Evolutionary conservation across 192 early-diverging fungal species (phyloP).

Genomic region (Backusella luteola): DNA sequence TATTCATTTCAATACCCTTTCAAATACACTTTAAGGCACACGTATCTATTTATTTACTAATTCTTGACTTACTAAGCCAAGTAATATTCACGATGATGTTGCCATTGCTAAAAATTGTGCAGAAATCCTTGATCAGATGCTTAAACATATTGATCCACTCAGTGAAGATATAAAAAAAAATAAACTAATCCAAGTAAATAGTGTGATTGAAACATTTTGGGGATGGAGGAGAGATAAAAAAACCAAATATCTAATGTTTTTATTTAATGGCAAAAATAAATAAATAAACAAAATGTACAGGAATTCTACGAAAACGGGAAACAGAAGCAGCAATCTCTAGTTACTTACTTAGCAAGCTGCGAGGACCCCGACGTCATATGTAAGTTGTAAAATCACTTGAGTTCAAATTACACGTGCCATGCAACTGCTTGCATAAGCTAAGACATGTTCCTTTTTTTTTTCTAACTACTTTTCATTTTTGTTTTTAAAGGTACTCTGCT

Average conservation of each 20-base stretch:
- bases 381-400: slow-evolving; percentile 17
- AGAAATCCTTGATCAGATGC: slow-evolving; percentile 48
- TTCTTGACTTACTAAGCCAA: background rate
- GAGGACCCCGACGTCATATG: slow-evolving; percentile 40
- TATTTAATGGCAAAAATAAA: slow-evolving; percentile 3
- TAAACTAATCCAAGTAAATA: slow-evolving; percentile 47
- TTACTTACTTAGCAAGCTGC: slow-evolving; percentile 32
- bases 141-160: slow-evolving; percentile 53
- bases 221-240: background rate
- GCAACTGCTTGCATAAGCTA: background rate
- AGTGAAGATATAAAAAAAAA: slow-evolving; percentile 54
- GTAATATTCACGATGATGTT: slow-evolving; percentile 44
- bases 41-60: background rate
- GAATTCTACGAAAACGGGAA: slow-evolving; percentile 56
- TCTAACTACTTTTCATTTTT: background rate
- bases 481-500: slow-evolving; percentile 43
- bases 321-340: slow-evolving; percentile 39
- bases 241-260: background rate
- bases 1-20: background rate
- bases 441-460: slow-evolving; percentile 3
- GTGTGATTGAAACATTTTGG: background rate
- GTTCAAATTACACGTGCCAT: background rate
- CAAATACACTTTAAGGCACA: background rate
- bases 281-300: slow-evolving; percentile 22
- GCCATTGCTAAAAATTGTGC: slow-evolving; percentile 52